These are phyloP conservation scores for Salvia sclarea DNA, from an alignment of 305 asterid species.

Conservation along the genomic window DNA sequence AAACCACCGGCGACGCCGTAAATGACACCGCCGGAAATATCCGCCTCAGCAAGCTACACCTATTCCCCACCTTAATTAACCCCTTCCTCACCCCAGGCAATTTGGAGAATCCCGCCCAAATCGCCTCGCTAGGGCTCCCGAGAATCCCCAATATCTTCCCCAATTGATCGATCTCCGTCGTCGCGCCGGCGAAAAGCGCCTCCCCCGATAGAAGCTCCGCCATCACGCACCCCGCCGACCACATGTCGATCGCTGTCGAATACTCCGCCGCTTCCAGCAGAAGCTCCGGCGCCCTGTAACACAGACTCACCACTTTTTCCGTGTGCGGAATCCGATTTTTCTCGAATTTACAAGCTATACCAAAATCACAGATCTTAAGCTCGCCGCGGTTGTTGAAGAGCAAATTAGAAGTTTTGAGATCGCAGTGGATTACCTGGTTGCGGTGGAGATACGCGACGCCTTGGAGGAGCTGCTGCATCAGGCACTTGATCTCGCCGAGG, in stretches of 20 bases:
- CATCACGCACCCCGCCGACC: constrained; percentile 96
- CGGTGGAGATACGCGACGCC: too few species aligned
- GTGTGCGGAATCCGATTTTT: too few species aligned
- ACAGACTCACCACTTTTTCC: constrained; percentile 86
- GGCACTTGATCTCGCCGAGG: too few species aligned
- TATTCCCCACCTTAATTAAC: too few species aligned
- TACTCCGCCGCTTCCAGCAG: constrained; percentile 81
- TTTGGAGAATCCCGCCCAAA: constrained; percentile 87
- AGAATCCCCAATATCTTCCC: constrained; percentile 79
- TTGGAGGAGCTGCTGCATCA: too few species aligned
- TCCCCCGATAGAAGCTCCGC: constrained; percentile 74
- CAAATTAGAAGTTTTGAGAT: constrained; percentile 86
- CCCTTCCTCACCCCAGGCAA: constrained; percentile 84
- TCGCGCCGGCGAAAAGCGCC: constrained; percentile 84
- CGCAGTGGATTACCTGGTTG: too few species aligned
- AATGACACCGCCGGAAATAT: constrained; percentile 72
- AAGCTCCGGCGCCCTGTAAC: constrained; percentile 90
- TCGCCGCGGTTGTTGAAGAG: constrained; percentile 84
- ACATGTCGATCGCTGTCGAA: constrained; percentile 93
- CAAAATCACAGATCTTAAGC: constrained; percentile 93
- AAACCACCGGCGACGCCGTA: constrained; percentile 75
- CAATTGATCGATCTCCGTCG: constrained; percentile 71
- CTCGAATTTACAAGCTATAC: too few species aligned
- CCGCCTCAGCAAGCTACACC: too few species aligned
- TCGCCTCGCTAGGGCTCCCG: constrained; percentile 86